Evolutionary conservation across 176 grass and related monocot genomes (phyloP).

Genomic region (Juncus inflexus): DNA sequence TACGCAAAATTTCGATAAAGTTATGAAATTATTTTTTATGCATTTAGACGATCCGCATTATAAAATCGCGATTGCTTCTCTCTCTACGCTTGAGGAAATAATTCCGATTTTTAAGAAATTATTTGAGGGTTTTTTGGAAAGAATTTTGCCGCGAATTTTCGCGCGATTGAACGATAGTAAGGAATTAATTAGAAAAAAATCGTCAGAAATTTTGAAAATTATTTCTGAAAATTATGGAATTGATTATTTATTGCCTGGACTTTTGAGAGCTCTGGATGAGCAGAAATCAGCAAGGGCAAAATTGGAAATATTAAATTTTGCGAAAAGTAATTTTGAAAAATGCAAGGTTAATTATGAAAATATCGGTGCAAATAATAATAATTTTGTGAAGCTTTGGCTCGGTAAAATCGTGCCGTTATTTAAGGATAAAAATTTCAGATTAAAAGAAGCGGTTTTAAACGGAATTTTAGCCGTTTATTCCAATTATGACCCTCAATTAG

Average conservation of each 20-base stretch:
- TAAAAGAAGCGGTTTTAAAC: constrained; percentile 62
- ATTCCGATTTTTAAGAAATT: constrained; percentile 93
- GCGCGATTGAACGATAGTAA: constrained; percentile 90
- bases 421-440: constrained; percentile 73
- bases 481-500: constrained; percentile 58
- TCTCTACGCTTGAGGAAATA: constrained; percentile 83
- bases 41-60: constrained; percentile 99
- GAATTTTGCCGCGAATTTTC: constrained; percentile 88
- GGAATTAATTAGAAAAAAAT: constrained; percentile 86
- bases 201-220: constrained; percentile 70
- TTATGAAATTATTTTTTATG: constrained; percentile 96
- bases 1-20: constrained; percentile 90
- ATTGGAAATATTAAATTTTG: constrained; percentile 88
- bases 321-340: constrained; percentile 82
- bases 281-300: constrained; percentile 95
- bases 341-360: constrained; percentile 52
- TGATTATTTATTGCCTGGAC: constrained; percentile 87
- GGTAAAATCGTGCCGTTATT: constrained; percentile 57
- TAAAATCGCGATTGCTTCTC: constrained; percentile 85
- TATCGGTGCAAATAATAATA: constrained; percentile 35
- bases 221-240: constrained; percentile 81
- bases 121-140: constrained; percentile 84
- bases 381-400: constrained; percentile 92
- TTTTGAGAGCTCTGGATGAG: constrained; percentile 92
- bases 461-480: constrained; percentile 74